Conservation (phyloP, 257 asterid genomes). For the Solanum chiquidenum region DNA sequence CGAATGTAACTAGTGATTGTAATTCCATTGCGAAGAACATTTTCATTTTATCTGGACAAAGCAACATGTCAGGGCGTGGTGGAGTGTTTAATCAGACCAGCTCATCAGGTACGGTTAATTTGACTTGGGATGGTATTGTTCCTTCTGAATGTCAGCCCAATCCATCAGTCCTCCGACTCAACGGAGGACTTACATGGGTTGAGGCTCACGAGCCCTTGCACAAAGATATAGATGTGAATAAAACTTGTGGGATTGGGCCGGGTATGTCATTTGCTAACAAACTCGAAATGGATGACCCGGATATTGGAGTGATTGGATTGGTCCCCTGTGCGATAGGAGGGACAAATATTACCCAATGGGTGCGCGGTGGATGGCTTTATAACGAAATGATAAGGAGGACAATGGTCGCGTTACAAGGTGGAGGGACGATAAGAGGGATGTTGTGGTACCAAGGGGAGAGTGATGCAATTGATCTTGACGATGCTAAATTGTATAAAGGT, state of each 20-base stretch:
- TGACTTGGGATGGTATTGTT: not conserved
- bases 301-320: slow-evolving; percentile 14
- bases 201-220: slow-evolving; percentile 27
- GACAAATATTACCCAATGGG: slow-evolving; percentile 24
- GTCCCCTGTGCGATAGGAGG: slow-evolving; percentile 40
- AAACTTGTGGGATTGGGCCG: slow-evolving; percentile 24
- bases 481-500: slow-evolving; percentile 14
- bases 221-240: slow-evolving; percentile 16
- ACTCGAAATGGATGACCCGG: not conserved
- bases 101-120: not conserved
- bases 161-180: slow-evolving; percentile 10
- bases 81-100: not conserved
- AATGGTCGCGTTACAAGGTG: not conserved
- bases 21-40: not conserved
- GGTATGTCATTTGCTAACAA: slow-evolving; percentile 28
- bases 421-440: slow-evolving; percentile 17
- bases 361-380: slow-evolving; percentile 11
- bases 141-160: slow-evolving; percentile 6
- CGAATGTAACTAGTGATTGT: not conserved
- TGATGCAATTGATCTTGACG: not conserved
- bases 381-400: slow-evolving; percentile 14
- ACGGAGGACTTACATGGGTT: slow-evolving; percentile 7
- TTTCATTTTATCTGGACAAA: slow-evolving; percentile 7
- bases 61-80: slow-evolving; percentile 16
- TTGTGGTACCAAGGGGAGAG: slow-evolving; percentile 41